Conservation (phyloP, 2,329 filamentous ascomycete species). For the Metarhizium rileyi region DNA sequence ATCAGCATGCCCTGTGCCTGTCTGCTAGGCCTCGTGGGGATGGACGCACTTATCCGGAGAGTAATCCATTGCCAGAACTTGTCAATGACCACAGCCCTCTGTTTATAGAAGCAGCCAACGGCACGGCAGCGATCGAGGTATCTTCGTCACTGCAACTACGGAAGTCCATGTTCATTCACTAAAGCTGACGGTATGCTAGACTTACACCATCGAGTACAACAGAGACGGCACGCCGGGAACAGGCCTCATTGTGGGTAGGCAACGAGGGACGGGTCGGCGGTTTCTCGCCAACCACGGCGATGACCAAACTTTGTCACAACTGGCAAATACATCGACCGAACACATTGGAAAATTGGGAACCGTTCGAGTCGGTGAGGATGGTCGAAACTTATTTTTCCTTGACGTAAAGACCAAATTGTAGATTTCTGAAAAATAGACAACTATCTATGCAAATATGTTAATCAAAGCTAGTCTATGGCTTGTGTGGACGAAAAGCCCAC, state of each 20-base stretch:
- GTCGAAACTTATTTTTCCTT: slow-evolving; percentile 12
- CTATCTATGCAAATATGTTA: not conserved
- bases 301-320: slow-evolving; percentile 8
- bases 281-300: slow-evolving; percentile 20
- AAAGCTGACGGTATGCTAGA: slow-evolving; percentile 12
- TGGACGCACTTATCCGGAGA: slow-evolving; percentile 6
- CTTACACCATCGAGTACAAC: slow-evolving; percentile 22
- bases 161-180: too few relatives aligned
- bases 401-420: slow-evolving; percentile 9
- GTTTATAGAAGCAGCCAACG: slow-evolving; percentile 12
- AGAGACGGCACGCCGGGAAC: slow-evolving; percentile 11
- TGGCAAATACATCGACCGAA: slow-evolving; percentile 9
- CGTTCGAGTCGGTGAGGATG: slow-evolving; percentile 6
- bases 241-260: slow-evolving; percentile 15
- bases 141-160: too few relatives aligned
- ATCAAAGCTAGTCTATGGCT: too few relatives aligned
- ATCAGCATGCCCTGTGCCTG: slow-evolving; percentile 53
- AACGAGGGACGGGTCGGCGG: slow-evolving; percentile 12
- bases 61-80: slow-evolving; percentile 9
- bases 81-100: slow-evolving; percentile 8
- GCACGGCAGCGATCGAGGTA: slow-evolving; percentile 18
- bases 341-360: slow-evolving; percentile 13
- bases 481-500: too few relatives aligned
- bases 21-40: slow-evolving; percentile 31
- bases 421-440: not conserved